Evolutionary conservation across 2,329 filamentous ascomycete species (phyloP).

Genomic region (Calonectria leucothoes): DNA sequence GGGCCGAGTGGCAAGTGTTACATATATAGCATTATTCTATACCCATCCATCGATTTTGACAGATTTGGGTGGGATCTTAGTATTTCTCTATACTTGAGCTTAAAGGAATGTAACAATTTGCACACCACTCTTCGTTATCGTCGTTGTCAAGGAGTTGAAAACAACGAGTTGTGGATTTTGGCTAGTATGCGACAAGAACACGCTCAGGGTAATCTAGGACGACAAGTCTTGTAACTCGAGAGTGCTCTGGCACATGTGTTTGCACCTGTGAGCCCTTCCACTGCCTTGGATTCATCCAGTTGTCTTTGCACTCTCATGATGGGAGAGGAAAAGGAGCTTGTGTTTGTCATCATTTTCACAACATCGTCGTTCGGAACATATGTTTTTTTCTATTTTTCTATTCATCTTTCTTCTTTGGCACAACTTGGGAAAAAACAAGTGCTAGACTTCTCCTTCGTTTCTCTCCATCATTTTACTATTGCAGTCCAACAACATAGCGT

Average conservation of each 20-base stretch:
- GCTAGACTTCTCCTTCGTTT: background rate
- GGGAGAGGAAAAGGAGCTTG: too few relatives aligned
- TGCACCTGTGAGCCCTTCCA: background rate
- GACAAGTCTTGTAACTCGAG: background rate
- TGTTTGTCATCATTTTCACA: too few relatives aligned
- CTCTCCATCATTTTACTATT: background rate
- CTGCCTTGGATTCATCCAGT: background rate
- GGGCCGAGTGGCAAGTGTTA: conserved; percentile 21
- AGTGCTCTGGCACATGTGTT: background rate
- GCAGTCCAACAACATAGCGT: too few relatives aligned
- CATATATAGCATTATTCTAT: conserved; percentile 24
- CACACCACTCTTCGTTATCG: background rate
- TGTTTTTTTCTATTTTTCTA: too few relatives aligned
- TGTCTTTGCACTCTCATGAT: background rate
- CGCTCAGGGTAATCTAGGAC: background rate
- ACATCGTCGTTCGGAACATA: too few relatives aligned
- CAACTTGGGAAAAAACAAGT: too few relatives aligned
- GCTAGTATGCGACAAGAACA: background rate
- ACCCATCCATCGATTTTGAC: conserved; percentile 3
- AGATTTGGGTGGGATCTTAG: conserved; percentile 11
- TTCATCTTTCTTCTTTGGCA: too few relatives aligned
- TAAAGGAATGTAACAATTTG: conserved; percentile 25
- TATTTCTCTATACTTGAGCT: conserved; percentile 26
- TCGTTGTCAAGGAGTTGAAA: background rate
- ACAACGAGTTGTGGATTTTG: background rate